Evolutionary conservation across 176 grass and related monocot species (phyloP).

Genomic region (Carex pumila): DNA sequence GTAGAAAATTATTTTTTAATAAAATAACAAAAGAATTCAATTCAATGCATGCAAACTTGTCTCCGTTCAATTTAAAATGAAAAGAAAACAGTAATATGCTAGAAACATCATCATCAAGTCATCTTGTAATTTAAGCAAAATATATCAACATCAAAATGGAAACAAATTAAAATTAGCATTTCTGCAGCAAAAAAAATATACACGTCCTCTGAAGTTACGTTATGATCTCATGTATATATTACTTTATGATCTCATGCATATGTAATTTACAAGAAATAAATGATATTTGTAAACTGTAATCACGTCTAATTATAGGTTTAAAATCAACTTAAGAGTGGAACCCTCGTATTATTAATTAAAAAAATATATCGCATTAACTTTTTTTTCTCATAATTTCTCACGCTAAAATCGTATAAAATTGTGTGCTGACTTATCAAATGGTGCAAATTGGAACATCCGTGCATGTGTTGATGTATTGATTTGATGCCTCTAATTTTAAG

Average conservation of each 20-base stretch:
- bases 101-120: not conserved
- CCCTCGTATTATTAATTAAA: not conserved
- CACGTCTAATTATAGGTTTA: not conserved
- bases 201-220: not conserved
- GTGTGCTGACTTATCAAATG: not conserved
- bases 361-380: not conserved
- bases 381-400: not conserved
- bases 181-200: not conserved
- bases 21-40: not conserved
- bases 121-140: not conserved
- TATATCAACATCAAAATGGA: not conserved
- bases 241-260: not conserved
- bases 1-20: no score
- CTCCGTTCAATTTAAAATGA: not conserved
- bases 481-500: not conserved
- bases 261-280: not conserved
- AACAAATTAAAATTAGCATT: not conserved
- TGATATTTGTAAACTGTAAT: not conserved
- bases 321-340: not conserved
- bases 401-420: not conserved
- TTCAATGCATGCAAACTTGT: not conserved
- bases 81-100: not conserved
- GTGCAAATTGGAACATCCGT: not conserved
- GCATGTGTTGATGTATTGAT: conserved; percentile 2
- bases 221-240: not conserved